These are phyloP conservation scores for Chenopodium berlandieri DNA, from an alignment of 148 eudicot genomes.

Conservation along the genomic window DNA sequence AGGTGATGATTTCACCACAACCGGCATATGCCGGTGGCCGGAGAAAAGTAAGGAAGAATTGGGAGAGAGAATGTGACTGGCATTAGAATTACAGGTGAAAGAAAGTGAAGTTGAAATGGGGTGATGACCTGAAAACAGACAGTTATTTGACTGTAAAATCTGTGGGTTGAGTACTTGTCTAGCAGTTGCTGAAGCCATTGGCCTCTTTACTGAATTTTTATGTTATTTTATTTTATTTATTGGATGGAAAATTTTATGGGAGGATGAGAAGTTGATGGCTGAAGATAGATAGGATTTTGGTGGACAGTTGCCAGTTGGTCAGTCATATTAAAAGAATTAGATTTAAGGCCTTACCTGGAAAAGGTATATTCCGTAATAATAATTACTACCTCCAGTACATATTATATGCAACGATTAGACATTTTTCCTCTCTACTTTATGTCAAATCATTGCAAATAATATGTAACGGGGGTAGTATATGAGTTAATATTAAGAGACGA, in stretches of 20 bases:
- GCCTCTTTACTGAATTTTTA: not conserved
- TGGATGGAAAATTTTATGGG: slow-evolving; percentile 7
- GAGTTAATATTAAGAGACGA: no score
- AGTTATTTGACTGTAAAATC: not conserved
- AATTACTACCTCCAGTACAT: no score
- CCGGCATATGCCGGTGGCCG: slow-evolving; percentile 28
- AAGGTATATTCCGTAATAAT: no score
- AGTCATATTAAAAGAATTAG: no score
- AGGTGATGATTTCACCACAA: slow-evolving; percentile 41
- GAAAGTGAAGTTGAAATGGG: slow-evolving; percentile 21
- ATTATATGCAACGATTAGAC: no score
- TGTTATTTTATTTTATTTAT: not conserved
- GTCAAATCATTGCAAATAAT: no score
- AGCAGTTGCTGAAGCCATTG: slow-evolving; percentile 30
- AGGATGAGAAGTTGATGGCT: slow-evolving; percentile 1
- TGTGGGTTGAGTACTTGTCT: slow-evolving; percentile 17
- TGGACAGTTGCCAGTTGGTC: not conserved
- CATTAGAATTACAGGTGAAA: not conserved
- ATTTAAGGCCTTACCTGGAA: no score
- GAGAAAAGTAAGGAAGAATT: not conserved
- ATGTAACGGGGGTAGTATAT: no score
- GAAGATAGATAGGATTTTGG: slow-evolving; percentile 29
- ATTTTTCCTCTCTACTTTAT: no score
- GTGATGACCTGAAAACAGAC: not conserved
- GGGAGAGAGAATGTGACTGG: not conserved